Evolutionary conservation across 208 protist species (phyloP), one percentile per base, ranked within the genome.

Genomic region (Borovskyia barvae): DNA sequence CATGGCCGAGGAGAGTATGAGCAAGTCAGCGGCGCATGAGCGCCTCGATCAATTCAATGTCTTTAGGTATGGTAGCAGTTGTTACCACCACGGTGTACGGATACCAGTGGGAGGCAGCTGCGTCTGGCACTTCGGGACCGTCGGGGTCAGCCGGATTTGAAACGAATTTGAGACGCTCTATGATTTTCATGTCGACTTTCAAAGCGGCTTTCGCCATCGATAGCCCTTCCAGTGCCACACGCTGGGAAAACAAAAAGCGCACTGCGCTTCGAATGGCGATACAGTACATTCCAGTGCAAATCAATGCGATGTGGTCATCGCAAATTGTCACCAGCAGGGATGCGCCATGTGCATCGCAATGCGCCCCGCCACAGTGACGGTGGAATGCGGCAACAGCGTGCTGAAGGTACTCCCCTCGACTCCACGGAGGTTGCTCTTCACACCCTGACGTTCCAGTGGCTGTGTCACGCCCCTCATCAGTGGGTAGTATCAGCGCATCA

Each of bases 31-130:
- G 19, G 4, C 2, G 46, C 66, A 67, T 67, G n/a, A 54, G 28
- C 7, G 9, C 32, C 20, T 55, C 64, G 8, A 79, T 64, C 12
- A 61, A 43, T 6, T 43, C 26, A 2, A 72, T 17, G 36, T 87
- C 80, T 45, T 87, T 87, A 24, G 80, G 80, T 1, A 82, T 66
- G 4, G 61, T 65, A 1, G 80, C 80, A 0, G 75, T 87, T 24
- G 77, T 28, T 45, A 82, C 72, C 0, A 87, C 51, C 9, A 80
- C 57, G n/a, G 64, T 28, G 46, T 63, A 87, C 24, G 80, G 80
- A 40, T 82, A 87, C 70, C 73, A 79, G 12, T 11, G 55, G 3
- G 54, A 45, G 25, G 40, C 20, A 3, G 29, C 20, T 2, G 50
- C 37, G 2, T 54, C 19, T 0, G 50, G 58, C 24, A 64, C 60